A percentile compares a stretch with the other conserved stretches of the same genome.
These are phyloP conservation scores for Boehmeria nivea DNA, from an alignment of 306 rosid genomes.

Conservation along the genomic window DNA sequence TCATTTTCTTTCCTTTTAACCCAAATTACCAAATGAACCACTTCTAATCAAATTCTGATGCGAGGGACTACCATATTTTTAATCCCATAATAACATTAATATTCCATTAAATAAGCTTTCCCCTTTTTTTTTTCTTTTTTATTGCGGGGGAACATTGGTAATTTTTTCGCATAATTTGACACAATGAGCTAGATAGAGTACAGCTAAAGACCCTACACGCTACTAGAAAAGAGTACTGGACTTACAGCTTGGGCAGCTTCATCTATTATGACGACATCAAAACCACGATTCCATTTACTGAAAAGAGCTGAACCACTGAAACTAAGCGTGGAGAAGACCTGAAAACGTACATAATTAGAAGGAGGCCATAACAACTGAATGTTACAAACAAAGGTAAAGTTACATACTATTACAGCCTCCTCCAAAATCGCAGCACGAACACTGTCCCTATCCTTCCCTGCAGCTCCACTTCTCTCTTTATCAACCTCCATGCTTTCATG, in stretches of 20 bases:
- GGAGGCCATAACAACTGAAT: slow-evolving; percentile 12
- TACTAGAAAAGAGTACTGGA: background rate
- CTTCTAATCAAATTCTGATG: background rate
- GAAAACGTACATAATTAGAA: slow-evolving; percentile 33
- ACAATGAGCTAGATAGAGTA: no score
- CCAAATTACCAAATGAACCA: background rate
- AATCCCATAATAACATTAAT: background rate
- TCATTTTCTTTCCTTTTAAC: background rate
- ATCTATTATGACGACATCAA: slow-evolving; percentile 93
- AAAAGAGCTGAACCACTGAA: slow-evolving; percentile 73
- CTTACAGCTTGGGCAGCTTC: slow-evolving; percentile 99
- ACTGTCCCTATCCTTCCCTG: slow-evolving; percentile 59
- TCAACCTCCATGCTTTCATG: slow-evolving; percentile 43
- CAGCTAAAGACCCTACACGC: background rate
- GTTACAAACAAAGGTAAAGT: slow-evolving; percentile 13
- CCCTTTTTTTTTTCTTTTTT: no score
- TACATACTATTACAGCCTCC: slow-evolving; percentile 79
- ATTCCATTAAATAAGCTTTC: no score
- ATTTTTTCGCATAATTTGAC: no score
- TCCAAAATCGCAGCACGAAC: slow-evolving; percentile 70
- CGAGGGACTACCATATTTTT: background rate
- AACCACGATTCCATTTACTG: slow-evolving; percentile 70
- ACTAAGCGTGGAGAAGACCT: slow-evolving; percentile 97
- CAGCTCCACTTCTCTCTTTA: slow-evolving; percentile 54
- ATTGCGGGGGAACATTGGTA: no score